phyloP scores from a whole-genome alignment of 2,329 filamentous ascomycete species.

The Colletotrichum somersetense region DNA sequence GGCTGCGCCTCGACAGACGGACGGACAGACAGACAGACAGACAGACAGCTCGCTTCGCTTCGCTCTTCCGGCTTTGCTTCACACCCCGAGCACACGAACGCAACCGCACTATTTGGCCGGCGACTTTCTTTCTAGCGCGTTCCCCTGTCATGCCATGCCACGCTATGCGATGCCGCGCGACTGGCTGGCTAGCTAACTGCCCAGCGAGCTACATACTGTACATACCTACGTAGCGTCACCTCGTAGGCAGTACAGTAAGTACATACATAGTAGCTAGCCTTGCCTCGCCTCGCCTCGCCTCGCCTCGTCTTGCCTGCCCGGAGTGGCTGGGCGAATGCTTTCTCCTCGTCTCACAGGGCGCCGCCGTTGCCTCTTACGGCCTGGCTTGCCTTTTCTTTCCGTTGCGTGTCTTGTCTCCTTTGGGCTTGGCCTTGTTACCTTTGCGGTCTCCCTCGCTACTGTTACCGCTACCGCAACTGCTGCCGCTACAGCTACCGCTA shows the following conservation, averaged over 20 bases:
- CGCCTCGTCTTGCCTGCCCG: constrained; percentile 24
- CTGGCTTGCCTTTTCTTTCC: too few relatives aligned
- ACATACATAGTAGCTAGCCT: too few relatives aligned
- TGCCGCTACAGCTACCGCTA: not conserved
- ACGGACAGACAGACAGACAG: too few relatives aligned
- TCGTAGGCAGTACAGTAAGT: too few relatives aligned
- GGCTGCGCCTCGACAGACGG: constrained; percentile 34
- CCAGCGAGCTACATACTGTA: too few relatives aligned
- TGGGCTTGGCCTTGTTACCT: constrained; percentile 22
- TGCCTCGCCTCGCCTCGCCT: too few relatives aligned
- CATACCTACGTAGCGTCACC: too few relatives aligned
- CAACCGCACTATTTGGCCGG: constrained; percentile 18
- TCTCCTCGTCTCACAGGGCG: constrained; percentile 17
- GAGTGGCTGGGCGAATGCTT: constrained; percentile 11
- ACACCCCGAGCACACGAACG: not conserved
- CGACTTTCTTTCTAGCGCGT: constrained; percentile 38
- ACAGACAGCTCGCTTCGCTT: too few relatives aligned
- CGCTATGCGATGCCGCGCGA: constrained; percentile 20
- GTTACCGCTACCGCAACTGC: too few relatives aligned
- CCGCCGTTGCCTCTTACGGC: constrained; percentile 32
- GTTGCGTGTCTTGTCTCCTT: constrained; percentile 13
- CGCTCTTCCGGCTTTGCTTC: not conserved
- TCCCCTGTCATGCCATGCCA: constrained; percentile 29
- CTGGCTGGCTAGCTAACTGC: constrained; percentile 12
- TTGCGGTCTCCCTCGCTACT: not conserved